Evolutionary conservation across 176 grass and related monocot species (phyloP).

Genomic region (Elymus sibiricus): DNA sequence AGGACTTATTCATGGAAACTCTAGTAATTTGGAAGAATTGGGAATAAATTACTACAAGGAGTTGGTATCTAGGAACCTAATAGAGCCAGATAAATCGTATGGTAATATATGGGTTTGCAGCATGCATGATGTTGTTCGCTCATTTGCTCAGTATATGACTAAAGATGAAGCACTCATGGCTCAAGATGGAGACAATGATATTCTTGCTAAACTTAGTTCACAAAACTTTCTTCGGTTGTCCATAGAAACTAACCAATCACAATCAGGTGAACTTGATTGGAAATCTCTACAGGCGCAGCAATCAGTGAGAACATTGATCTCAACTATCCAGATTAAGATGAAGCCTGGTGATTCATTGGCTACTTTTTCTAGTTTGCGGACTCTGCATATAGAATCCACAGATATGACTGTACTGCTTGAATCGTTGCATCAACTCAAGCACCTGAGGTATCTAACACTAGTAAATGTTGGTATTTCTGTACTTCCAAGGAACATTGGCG

Average conservation of each 20-base stretch:
- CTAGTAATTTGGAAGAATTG: not conserved
- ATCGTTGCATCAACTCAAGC: slow-evolving; percentile 21
- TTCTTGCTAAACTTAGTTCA: no score
- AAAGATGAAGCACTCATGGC: not conserved
- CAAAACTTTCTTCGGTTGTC: no score
- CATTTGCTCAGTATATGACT: slow-evolving; percentile 13
- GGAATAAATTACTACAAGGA: not conserved
- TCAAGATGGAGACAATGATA: not conserved
- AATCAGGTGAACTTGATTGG: no score
- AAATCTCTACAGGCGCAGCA: no score
- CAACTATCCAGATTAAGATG: no score
- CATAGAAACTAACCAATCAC: no score
- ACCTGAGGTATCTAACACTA: slow-evolving; percentile 23
- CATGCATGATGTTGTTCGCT: slow-evolving; percentile 37
- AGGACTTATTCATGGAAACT: no score
- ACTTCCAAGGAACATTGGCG: not conserved
- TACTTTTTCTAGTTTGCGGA: not conserved
- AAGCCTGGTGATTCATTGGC: not conserved
- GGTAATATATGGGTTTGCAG: rapidly evolving
- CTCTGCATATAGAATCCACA: not conserved
- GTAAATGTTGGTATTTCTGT: not conserved
- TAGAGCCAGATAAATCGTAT: not conserved
- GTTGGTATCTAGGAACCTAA: slow-evolving; percentile 34
- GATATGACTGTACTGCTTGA: not conserved
- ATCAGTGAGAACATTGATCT: no score